A percentile compares a stretch with the other conserved stretches of the same genome.
Evolutionary conservation across 225 moss, liverwort and hornwort genomes (phyloP).

Genomic region (Marchantia paleacea): DNA sequence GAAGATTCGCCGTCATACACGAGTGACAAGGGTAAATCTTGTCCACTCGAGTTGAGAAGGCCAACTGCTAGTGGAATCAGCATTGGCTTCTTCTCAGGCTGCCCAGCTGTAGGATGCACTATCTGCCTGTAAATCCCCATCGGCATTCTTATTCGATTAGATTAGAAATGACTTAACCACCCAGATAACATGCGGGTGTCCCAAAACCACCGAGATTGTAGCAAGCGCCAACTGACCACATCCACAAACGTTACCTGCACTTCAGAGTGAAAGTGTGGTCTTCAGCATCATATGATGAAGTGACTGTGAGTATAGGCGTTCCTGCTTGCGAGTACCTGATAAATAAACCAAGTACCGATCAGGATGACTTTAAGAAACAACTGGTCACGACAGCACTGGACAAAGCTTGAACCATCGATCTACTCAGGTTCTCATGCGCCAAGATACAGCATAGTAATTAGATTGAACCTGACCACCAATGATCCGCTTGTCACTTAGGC

Average conservation of each 20-base stretch:
- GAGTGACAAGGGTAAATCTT: constrained; percentile 63
- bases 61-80: constrained; percentile 80
- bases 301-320: constrained; percentile 69
- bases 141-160: neutral
- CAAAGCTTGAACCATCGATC: no score
- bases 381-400: no score
- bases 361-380: neutral
- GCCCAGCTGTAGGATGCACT: constrained; percentile 79
- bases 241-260: constrained; percentile 49
- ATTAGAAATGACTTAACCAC: neutral
- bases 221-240: no score
- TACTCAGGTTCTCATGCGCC: no score
- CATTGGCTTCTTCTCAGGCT: constrained; percentile 83
- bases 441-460: no score
- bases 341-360: neutral
- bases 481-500: no score
- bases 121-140: constrained; percentile 55
- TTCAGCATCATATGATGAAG: constrained; percentile 61
- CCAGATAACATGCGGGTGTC: neutral
- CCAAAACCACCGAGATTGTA: neutral
- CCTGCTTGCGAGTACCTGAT: constrained; percentile 73
- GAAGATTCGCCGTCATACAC: constrained; percentile 62
- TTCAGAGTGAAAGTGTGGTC: constrained; percentile 68
- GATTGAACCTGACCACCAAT: no score
- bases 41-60: constrained; percentile 63